phyloP scores from a whole-genome alignment of 2,329 filamentous ascomycete genomes.

The Ceratocystis diversiconidia region DNA sequence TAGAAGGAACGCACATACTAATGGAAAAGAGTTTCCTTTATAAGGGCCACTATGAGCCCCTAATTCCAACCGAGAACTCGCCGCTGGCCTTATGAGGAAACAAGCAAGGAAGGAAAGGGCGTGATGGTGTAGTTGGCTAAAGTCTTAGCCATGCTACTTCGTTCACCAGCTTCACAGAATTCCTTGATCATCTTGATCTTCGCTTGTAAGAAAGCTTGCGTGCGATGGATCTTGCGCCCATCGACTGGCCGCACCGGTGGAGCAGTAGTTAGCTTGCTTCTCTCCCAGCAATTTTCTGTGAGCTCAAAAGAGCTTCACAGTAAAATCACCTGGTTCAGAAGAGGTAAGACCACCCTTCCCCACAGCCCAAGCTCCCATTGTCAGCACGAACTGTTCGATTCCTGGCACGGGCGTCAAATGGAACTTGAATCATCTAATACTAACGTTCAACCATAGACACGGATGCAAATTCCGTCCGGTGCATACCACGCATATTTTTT shows the following conservation, averaged over 20 bases:
- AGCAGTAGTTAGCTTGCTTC: conserved; percentile 14
- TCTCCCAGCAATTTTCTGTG: conserved; percentile 6
- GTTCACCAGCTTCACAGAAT: neutral
- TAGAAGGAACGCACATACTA: neutral
- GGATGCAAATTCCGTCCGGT: conserved; percentile 13
- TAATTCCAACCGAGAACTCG: conserved; percentile 8
- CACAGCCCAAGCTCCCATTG: neutral
- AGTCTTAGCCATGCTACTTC: neutral
- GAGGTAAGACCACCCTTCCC: conserved; percentile 6
- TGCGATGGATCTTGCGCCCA: conserved; percentile 1
- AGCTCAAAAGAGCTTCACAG: neutral
- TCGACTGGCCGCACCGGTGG: conserved; percentile 10
- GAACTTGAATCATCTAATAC: neutral
- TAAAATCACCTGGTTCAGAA: conserved; percentile 10
- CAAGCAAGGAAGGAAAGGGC: neutral
- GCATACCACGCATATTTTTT: neutral
- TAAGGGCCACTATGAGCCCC: neutral
- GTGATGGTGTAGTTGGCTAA: conserved; percentile 7
- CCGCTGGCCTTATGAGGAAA: conserved; percentile 5
- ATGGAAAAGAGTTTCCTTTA: conserved; percentile 3
- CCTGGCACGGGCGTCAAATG: neutral
- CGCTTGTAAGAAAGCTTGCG: neutral
- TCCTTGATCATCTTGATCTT: neutral
- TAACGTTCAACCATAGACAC: conserved; percentile 5
- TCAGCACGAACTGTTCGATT: neutral